Percentiles rank a stretch among this genome's conserved stretches.
Evolutionary conservation across 805 yeast genomes (phyloP).

Genomic region (Pichia phayaonensis): DNA sequence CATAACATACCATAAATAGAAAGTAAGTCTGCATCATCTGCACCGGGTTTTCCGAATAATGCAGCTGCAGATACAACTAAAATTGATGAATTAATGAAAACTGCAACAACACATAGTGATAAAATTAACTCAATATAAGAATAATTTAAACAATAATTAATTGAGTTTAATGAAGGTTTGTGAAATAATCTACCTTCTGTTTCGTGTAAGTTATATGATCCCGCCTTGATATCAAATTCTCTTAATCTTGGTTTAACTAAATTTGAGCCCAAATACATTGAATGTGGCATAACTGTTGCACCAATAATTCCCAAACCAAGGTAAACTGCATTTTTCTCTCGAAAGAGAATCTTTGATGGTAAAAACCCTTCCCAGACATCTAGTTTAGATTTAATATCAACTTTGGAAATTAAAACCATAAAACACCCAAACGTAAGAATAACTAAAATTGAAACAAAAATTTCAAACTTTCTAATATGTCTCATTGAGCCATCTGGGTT

Average conservation of each 20-base stretch:
- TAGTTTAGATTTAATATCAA: slow-evolving; percentile 43
- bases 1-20: slow-evolving; percentile 64
- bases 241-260: slow-evolving; percentile 77
- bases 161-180: slow-evolving; percentile 66
- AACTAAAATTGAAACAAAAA: slow-evolving; percentile 65
- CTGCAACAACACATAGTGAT: slow-evolving; percentile 70
- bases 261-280: slow-evolving; percentile 77
- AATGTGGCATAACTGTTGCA: slow-evolving; percentile 95
- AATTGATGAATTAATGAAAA: slow-evolving; percentile 81
- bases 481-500: slow-evolving; percentile 68
- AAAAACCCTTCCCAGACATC: slow-evolving; percentile 59
- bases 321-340: slow-evolving; percentile 60
- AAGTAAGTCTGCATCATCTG: slow-evolving; percentile 73
- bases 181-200: slow-evolving; percentile 31
- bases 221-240: slow-evolving; percentile 54
- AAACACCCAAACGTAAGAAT: slow-evolving; percentile 71
- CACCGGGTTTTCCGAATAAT: slow-evolving; percentile 60
- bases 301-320: slow-evolving; percentile 80
- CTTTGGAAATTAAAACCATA: slow-evolving; percentile 55
- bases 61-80: slow-evolving; percentile 78
- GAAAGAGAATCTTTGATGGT: slow-evolving; percentile 50
- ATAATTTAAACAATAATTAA: slow-evolving; percentile 61
- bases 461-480: slow-evolving; percentile 70
- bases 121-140: slow-evolving; percentile 65
- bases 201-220: slow-evolving; percentile 9